A percentile compares a stretch with the other conserved stretches of the same genome.
phyloP scores from a whole-genome alignment of 2,329 filamentous ascomycete species.

The Leptographium flavum region DNA sequence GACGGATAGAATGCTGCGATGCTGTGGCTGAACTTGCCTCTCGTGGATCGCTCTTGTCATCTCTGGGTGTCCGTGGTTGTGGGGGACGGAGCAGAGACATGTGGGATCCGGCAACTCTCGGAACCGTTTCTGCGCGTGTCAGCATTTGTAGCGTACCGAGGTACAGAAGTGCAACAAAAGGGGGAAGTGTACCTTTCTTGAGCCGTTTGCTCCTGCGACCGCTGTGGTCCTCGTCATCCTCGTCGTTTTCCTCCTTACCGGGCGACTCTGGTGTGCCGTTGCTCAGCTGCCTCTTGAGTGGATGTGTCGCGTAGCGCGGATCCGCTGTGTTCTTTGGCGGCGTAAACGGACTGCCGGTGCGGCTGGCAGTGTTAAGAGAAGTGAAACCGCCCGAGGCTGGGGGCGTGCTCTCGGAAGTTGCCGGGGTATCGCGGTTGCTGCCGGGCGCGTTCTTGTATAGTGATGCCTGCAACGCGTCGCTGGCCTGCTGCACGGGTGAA shows the following conservation, averaged over 20 bases:
- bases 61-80: constrained; percentile 49
- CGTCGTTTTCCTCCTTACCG: constrained; percentile 31
- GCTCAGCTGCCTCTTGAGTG: constrained; percentile 66
- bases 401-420: constrained; percentile 26
- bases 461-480: constrained; percentile 35
- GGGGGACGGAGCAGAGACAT: constrained; percentile 88
- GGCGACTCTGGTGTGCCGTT: constrained; percentile 35
- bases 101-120: constrained; percentile 88
- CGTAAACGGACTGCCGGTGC: constrained; percentile 45
- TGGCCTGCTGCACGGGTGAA: constrained; percentile 49
- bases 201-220: constrained; percentile 83
- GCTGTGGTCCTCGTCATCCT: constrained; percentile 49
- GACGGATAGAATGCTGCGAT: neutral
- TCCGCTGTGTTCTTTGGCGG: constrained; percentile 54
- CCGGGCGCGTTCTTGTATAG: constrained; percentile 27
- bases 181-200: constrained; percentile 53
- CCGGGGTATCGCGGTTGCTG: constrained; percentile 29
- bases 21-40: constrained; percentile 20
- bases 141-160: neutral
- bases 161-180: constrained; percentile 4
- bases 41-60: constrained; percentile 30
- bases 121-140: constrained; percentile 38
- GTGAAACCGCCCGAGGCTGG: constrained; percentile 51
- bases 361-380: constrained; percentile 53
- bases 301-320: constrained; percentile 41